A percentile compares a stretch with the other conserved stretches of the same genome.
phyloP scores from a whole-genome alignment of 2,329 filamentous ascomycete genomes.

The Metarhizium brunneum region DNA sequence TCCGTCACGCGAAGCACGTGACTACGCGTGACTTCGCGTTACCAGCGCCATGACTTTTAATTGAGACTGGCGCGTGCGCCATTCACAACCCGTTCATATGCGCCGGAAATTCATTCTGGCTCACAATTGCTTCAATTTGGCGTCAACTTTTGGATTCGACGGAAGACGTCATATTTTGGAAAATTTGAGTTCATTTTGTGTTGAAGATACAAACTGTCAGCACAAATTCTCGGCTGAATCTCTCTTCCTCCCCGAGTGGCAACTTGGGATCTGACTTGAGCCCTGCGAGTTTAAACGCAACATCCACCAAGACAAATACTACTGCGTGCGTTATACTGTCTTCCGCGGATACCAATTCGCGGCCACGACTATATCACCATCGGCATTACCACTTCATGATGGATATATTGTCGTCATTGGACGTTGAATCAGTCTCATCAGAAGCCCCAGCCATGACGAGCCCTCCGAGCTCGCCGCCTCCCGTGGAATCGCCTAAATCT shows the following conservation, averaged over 20 bases:
- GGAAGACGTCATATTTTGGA: not conserved
- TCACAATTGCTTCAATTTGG: slow-evolving; percentile 1
- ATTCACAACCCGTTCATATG: not conserved
- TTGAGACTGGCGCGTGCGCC: slow-evolving; percentile 4
- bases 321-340: not conserved
- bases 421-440: slow-evolving; percentile 21
- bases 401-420: slow-evolving; percentile 21
- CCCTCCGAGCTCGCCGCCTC: slow-evolving; percentile 28
- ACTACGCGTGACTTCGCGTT: slow-evolving; percentile 27
- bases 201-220: no score
- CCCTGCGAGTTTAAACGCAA: not conserved
- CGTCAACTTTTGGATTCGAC: not conserved
- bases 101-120: not conserved
- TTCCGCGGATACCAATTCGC: not conserved
- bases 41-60: slow-evolving; percentile 15
- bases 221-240: not conserved
- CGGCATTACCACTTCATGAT: slow-evolving; percentile 11
- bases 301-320: not conserved
- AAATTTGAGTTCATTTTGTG: not conserved
- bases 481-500: slow-evolving; percentile 11
- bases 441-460: slow-evolving; percentile 22
- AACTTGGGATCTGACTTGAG: not conserved
- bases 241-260: not conserved
- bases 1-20: slow-evolving; percentile 15
- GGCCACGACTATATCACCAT: not conserved